phyloP scores from a whole-genome alignment of 345 rosid genomes.

The Citrus trifoliata region DNA sequence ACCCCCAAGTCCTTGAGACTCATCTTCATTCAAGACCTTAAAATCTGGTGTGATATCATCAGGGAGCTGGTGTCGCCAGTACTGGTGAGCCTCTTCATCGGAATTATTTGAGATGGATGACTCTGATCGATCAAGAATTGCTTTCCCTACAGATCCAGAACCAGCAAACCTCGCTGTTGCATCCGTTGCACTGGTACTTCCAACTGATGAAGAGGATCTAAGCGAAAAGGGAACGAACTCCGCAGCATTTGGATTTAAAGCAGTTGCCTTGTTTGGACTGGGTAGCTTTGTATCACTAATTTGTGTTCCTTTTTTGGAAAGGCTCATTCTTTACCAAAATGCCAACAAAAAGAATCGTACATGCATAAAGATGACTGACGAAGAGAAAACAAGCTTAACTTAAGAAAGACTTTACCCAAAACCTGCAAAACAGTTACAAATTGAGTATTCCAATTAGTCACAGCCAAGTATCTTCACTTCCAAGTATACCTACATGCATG shows the following conservation, averaged over 20 bases:
- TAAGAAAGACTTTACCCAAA: conserved; percentile 42
- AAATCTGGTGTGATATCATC: conserved; percentile 97
- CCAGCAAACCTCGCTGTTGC: conserved; percentile 42
- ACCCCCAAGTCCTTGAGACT: conserved; percentile 54
- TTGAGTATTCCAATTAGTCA: background rate
- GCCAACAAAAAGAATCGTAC: conserved; percentile 24
- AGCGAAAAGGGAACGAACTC: conserved; percentile 87
- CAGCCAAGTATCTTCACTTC: background rate
- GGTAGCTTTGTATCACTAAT: conserved; percentile 54
- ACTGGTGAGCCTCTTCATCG: conserved; percentile 91
- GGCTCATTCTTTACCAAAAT: conserved; percentile 69
- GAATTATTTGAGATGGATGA: conserved; percentile 75
- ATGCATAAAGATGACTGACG: conserved; percentile 16
- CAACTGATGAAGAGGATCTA: conserved; percentile 52
- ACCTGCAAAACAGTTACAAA: conserved; percentile 46
- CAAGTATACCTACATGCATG: background rate
- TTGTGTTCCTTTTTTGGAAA: conserved; percentile 71
- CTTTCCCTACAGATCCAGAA: conserved; percentile 57
- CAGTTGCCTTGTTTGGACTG: conserved; percentile 52
- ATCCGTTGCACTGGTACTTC: conserved; percentile 44
- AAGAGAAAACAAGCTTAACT: conserved; percentile 10
- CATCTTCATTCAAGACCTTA: conserved; percentile 73
- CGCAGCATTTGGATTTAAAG: conserved; percentile 93
- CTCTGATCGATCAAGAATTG: conserved; percentile 66
- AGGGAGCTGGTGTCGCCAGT: conserved; percentile 93